Base-by-base conservation (phyloP, 305 asterid species). In the Fraxinus greggii region DNA sequence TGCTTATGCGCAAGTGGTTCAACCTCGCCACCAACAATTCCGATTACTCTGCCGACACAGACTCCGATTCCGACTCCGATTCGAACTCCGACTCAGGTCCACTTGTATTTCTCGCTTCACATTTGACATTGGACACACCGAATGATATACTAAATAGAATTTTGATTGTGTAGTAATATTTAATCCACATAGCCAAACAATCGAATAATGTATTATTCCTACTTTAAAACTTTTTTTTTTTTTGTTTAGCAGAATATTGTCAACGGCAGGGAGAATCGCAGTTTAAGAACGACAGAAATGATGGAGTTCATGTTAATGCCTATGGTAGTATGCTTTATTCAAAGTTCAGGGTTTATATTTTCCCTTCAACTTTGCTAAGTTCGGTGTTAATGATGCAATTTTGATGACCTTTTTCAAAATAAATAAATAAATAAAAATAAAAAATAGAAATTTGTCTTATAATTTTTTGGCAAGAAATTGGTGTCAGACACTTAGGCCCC, bases 1-100 rank as follows among this genome's bases (percentile, higher is more conserved):
- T 90, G 80, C 83, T 51, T 51, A 86, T 95, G 86, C 95, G 98
- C 13, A 95, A 95, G 89, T 90, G 90, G 98, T 92, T 93, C 61
- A 89, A 95, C 81, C 79, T 89, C 42, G 72, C 87, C 33, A 82
- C 86, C 24, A 83, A 84, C 81, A 88, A 89, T 61, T 85, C 91
- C 28, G 98, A 95, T 82, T 95, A 87, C 86, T 88, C 97, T 21
- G 99, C 97, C 45, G 99, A 93, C 65, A 79, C 61, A 51, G 61
- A 51, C 61, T 51, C 61, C 23, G 23, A 51, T 51, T 38, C 78
- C 19, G 78, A 75, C 15, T 80, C 92, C 69, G 94, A 81, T 33
- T 85, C 91, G 17, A 26, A 85, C 32, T 85, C 90, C 17, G 97
- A 90, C 2, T 83, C 88, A 70, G 98, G 98, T 95, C 36, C 8